Conservation (phyloP, 2,329 filamentous ascomycete species). For the Grosmannia clavigera region DNA sequence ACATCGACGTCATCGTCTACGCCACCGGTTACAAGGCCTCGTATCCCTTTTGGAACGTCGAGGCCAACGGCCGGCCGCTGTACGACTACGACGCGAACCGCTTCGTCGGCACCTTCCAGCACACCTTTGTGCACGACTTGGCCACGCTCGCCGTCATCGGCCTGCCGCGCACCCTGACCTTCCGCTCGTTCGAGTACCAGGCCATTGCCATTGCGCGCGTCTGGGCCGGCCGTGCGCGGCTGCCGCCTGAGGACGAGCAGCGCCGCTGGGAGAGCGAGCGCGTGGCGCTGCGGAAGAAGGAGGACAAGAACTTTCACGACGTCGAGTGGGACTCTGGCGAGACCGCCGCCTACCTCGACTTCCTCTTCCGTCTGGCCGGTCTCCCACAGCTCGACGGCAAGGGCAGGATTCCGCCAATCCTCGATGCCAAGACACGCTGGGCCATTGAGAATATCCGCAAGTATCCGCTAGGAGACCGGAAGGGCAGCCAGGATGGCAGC, state of each 20-base stretch:
- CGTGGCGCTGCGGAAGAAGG: conserved; percentile 15
- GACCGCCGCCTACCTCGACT: conserved; percentile 32
- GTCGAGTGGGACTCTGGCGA: conserved; percentile 39
- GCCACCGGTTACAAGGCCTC: conserved; percentile 84
- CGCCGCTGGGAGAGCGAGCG: conserved; percentile 33
- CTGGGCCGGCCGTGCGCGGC: conserved; percentile 22
- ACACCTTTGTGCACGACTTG: conserved; percentile 38
- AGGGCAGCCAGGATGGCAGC: not conserved
- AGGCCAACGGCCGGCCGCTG: conserved; percentile 30
- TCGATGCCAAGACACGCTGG: conserved; percentile 31
- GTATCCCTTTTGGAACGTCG: conserved; percentile 57
- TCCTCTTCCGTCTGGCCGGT: conserved; percentile 35
- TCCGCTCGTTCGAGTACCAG: conserved; percentile 26
- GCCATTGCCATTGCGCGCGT: conserved; percentile 23
- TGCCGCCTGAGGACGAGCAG: conserved; percentile 28
- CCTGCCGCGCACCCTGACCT: conserved; percentile 31
- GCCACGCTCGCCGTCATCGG: conserved; percentile 38
- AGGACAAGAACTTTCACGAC: conserved; percentile 37
- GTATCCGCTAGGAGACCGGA: conserved; percentile 23
- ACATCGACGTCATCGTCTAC: conserved; percentile 68
- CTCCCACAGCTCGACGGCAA: conserved; percentile 33
- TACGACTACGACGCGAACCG: conserved; percentile 36
- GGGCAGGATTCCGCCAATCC: conserved; percentile 31
- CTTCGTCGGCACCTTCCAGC: conserved; percentile 31
- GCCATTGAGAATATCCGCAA: conserved; percentile 35